Conservation (phyloP, 2,329 filamentous ascomycete genomes). For the Dactylonectria macrodidyma region DNA sequence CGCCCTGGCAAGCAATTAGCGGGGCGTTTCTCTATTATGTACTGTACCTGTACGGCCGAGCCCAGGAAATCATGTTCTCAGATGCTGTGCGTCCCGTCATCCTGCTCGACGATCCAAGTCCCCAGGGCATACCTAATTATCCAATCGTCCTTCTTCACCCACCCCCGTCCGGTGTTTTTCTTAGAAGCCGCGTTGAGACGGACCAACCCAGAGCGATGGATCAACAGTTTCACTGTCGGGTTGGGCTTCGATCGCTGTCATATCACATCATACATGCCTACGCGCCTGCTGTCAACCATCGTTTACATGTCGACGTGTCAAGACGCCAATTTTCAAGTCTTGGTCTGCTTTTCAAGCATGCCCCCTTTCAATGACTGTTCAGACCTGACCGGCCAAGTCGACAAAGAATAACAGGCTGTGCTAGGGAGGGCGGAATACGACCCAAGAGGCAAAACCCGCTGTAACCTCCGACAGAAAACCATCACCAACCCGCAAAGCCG, state of each 20-base stretch:
- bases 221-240: conserved; percentile 42
- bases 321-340: not conserved
- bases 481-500: not conserved
- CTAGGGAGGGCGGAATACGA: not conserved
- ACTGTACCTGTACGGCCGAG: too few relatives aligned
- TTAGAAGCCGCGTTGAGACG: conserved; percentile 10
- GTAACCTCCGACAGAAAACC: not conserved
- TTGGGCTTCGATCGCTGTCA: conserved; percentile 18
- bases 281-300: not conserved
- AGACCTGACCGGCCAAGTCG: not conserved
- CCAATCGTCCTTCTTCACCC: conserved; percentile 7
- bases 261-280: conserved; percentile 28
- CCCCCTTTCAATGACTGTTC: not conserved
- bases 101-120: not conserved
- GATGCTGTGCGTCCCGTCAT: not conserved
- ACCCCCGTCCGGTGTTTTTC: conserved; percentile 3
- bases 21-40: conserved; percentile 28
- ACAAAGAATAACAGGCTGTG: conserved; percentile 9
- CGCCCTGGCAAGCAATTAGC: conserved; percentile 30
- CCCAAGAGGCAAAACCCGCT: conserved; percentile 10
- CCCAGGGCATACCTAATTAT: not conserved
- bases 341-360: not conserved
- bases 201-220: conserved; percentile 21
- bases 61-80: not conserved
- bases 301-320: not conserved